These are phyloP conservation scores for Aspergillus ibericus DNA, from an alignment of 2,329 filamentous ascomycete genomes.

Conservation along the genomic window DNA sequence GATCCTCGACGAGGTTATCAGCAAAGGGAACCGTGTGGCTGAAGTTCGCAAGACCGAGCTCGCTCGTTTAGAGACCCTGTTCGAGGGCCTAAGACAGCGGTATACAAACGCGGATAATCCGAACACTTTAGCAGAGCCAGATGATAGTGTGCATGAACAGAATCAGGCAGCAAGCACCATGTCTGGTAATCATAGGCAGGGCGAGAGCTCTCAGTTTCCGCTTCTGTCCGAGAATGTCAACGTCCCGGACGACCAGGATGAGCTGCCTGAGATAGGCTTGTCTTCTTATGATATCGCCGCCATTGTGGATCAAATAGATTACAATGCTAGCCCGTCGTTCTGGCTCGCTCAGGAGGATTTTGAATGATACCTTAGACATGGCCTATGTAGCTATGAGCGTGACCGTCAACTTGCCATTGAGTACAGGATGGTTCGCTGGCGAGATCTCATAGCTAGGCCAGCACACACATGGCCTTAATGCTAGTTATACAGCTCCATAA, in stretches of 20 bases:
- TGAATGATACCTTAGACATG: neutral
- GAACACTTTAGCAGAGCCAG: neutral
- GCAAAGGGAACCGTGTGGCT: slow-evolving; percentile 37
- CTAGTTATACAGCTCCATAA: no score
- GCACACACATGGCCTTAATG: no score
- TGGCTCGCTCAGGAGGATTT: neutral
- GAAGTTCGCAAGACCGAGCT: slow-evolving; percentile 37
- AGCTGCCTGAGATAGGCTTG: slow-evolving; percentile 37
- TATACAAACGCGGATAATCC: slow-evolving; percentile 21
- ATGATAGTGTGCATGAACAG: neutral
- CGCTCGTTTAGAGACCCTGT: slow-evolving; percentile 29
- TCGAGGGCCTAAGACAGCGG: slow-evolving; percentile 27
- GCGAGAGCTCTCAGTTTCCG: neutral
- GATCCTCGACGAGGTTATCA: slow-evolving; percentile 39
- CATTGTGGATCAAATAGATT: slow-evolving; percentile 38
- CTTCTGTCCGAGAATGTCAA: neutral
- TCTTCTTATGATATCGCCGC: slow-evolving; percentile 40
- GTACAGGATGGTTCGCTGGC: neutral
- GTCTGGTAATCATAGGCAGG: neutral
- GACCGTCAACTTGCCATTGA: neutral
- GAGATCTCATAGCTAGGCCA: no score
- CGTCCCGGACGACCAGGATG: neutral
- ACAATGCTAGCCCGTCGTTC: slow-evolving; percentile 4
- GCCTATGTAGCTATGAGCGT: neutral
- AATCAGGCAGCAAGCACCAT: neutral